phyloP scores from a whole-genome alignment of 1,284 basidiomycete species.

The Tremellales sp. region DNA sequence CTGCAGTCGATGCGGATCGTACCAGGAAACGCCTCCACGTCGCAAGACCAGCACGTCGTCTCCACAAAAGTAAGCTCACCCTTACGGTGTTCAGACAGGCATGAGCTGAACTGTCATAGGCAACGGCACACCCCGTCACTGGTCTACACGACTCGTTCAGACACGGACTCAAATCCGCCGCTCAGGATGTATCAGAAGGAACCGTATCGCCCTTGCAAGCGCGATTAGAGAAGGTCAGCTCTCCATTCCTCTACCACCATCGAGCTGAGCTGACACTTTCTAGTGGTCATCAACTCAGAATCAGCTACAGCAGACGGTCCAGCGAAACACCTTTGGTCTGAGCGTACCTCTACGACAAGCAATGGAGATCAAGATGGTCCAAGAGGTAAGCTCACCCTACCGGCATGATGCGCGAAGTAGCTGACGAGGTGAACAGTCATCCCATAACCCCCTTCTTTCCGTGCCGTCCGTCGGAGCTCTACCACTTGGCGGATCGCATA shows the following conservation, averaged over 20 bases:
- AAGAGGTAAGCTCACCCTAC: constrained; percentile 56
- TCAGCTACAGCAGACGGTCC: constrained; percentile 76
- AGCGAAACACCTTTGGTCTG: constrained; percentile 79
- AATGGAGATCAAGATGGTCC: constrained; percentile 90
- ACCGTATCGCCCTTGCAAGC: constrained; percentile 40
- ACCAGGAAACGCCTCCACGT: constrained; percentile 34
- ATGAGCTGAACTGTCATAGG: constrained; percentile 13
- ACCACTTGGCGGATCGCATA: constrained; percentile 52
- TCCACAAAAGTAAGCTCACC: constrained; percentile 34
- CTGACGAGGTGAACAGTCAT: too few relatives aligned
- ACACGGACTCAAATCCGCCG: constrained; percentile 37
- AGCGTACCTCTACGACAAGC: constrained; percentile 80
- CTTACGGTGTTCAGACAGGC: neutral
- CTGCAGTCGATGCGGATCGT: constrained; percentile 42
- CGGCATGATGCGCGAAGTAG: neutral
- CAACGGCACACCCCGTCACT: constrained; percentile 40
- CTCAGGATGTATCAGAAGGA: constrained; percentile 32
- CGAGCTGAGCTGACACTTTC: constrained; percentile 1
- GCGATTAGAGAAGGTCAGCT: constrained; percentile 43
- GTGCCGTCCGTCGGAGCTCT: constrained; percentile 32
- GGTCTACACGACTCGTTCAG: constrained; percentile 46
- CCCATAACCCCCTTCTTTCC: constrained; percentile 40
- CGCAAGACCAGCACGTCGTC: constrained; percentile 34
- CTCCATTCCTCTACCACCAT: neutral
- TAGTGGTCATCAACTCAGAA: constrained; percentile 94